Evolutionary conservation across 2,329 filamentous ascomycete genomes (phyloP).

Genomic region (Talaromyces sp.): DNA sequence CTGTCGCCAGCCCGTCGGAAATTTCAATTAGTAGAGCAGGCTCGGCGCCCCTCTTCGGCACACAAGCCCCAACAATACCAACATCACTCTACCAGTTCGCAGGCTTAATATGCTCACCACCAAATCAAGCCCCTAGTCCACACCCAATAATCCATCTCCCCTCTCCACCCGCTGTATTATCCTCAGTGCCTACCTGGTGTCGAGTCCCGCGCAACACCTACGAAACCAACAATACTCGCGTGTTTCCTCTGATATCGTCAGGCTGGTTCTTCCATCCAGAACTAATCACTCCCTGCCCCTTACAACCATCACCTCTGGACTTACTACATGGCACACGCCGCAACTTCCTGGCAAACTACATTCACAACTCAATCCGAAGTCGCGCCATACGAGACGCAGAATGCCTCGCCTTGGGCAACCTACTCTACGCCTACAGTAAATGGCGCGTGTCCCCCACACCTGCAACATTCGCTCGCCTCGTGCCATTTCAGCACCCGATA

Average conservation of each 20-base stretch:
- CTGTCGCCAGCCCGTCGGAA: background rate
- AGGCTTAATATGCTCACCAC: background rate
- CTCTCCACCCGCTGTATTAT: constrained; percentile 18
- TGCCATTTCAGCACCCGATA: constrained; percentile 22
- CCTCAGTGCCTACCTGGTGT: constrained; percentile 13
- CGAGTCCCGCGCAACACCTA: constrained; percentile 13
- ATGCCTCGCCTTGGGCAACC: constrained; percentile 24
- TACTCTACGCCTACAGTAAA: constrained; percentile 23
- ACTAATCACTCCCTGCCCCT: constrained; percentile 22
- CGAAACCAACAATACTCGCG: constrained; percentile 21
- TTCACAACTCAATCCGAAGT: constrained; percentile 21
- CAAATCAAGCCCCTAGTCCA: background rate
- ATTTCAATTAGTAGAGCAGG: background rate
- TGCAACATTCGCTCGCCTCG: constrained; percentile 22
- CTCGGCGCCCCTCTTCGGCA: background rate
- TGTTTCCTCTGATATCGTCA: constrained; percentile 9
- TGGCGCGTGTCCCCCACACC: constrained; percentile 26
- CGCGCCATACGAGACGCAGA: constrained; percentile 28
- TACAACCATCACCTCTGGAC: constrained; percentile 25
- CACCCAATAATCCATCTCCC: background rate
- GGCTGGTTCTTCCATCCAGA: constrained; percentile 23
- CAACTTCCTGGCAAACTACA: constrained; percentile 27
- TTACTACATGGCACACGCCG: constrained; percentile 27
- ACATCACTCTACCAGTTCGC: background rate
- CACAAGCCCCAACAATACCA: background rate